A percentile compares a stretch with the other conserved stretches of the same genome.
Conservation (phyloP, 164 flowering plant species). For the Cinnamomum chago region DNA sequence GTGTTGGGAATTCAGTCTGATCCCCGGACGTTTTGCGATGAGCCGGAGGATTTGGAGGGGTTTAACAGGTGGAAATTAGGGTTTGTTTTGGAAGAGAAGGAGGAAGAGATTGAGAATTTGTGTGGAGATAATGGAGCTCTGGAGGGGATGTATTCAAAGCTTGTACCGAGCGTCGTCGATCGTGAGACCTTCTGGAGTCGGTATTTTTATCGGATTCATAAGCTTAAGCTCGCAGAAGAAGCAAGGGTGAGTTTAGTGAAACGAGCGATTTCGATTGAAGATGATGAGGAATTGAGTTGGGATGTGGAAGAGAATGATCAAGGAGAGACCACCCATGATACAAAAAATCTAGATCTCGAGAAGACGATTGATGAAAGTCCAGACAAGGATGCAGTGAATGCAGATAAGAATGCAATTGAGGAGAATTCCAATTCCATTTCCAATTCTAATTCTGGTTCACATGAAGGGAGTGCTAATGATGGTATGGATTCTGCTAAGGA, state of each 20-base stretch:
- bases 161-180: constrained; percentile 55
- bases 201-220: constrained; percentile 62
- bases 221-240: constrained; percentile 63
- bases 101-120: constrained; percentile 50
- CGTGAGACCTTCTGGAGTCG: constrained; percentile 62
- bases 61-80: constrained; percentile 56
- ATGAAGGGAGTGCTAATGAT: no score
- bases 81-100: constrained; percentile 55
- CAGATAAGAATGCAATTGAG: background rate
- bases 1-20: constrained; percentile 48
- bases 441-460: no score
- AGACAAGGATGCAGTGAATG: background rate
- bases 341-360: background rate
- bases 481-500: background rate
- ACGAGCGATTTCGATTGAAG: constrained; percentile 61
- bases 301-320: constrained; percentile 54
- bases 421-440: no score
- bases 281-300: constrained; percentile 89
- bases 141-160: constrained; percentile 38
- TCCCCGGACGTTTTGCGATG: constrained; percentile 45
- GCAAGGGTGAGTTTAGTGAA: constrained; percentile 69
- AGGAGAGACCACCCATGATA: background rate
- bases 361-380: background rate
- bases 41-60: constrained; percentile 59
- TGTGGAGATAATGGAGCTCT: constrained; percentile 41